phyloP scores from a whole-genome alignment of 148 eudicot genomes.

The Chenopodium berlandieri region DNA sequence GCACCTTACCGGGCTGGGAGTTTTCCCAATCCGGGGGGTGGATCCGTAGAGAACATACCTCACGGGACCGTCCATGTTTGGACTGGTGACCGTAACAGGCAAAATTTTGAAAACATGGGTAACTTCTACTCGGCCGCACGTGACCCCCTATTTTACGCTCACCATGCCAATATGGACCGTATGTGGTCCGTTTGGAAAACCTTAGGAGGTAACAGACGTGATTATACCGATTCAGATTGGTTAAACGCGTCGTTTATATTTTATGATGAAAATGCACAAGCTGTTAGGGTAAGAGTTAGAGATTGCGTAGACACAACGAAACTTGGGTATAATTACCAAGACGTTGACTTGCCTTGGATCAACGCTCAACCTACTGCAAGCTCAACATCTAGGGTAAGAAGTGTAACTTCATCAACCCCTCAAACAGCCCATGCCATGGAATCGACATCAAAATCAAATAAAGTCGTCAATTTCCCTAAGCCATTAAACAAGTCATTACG shows the following conservation, averaged over 20 bases:
- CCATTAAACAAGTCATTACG: slow-evolving; percentile 40
- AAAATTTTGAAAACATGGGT: slow-evolving; percentile 77
- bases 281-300: slow-evolving; percentile 6
- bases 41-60: slow-evolving; percentile 61
- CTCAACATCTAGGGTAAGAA: slow-evolving; percentile 20
- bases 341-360: slow-evolving; percentile 4
- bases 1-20: slow-evolving; percentile 53
- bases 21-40: slow-evolving; percentile 53
- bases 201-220: slow-evolving; percentile 47
- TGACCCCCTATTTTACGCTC: slow-evolving; percentile 73
- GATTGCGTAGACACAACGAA: slow-evolving; percentile 4
- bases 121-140: slow-evolving; percentile 79
- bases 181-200: slow-evolving; percentile 79
- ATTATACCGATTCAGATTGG: slow-evolving; percentile 64
- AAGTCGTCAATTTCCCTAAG: slow-evolving; percentile 37
- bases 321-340: slow-evolving; percentile 10
- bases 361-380: slow-evolving; percentile 37
- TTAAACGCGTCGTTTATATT: slow-evolving; percentile 56
- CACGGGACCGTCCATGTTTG: slow-evolving; percentile 74
- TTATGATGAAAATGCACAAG: slow-evolving; percentile 30
- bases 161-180: slow-evolving; percentile 70
- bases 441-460: neutral
- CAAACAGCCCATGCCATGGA: slow-evolving; percentile 44
- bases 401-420: slow-evolving; percentile 29
- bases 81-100: slow-evolving; percentile 59